These are phyloP conservation scores for Chrysoporthe cubensis DNA, from an alignment of 2,329 filamentous ascomycete genomes.

Conservation along the genomic window DNA sequence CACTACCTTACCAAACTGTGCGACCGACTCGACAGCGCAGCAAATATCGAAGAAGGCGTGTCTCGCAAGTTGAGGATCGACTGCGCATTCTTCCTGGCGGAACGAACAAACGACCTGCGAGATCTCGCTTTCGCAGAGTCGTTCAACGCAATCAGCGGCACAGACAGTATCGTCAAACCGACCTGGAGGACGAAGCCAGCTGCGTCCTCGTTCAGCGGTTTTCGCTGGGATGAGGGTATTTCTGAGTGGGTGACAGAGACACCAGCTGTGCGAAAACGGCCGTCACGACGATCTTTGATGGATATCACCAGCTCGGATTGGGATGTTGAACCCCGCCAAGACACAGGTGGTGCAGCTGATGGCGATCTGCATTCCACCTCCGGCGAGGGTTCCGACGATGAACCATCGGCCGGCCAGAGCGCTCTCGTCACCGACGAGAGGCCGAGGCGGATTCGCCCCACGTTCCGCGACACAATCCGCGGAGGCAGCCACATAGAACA, in stretches of 20 bases:
- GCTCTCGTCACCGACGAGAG: constrained; percentile 3
- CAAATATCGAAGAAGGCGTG: constrained; percentile 37
- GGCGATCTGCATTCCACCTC: background rate
- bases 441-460: constrained; percentile 17
- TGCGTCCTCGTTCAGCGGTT: constrained; percentile 33
- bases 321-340: too few relatives aligned
- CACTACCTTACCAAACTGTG: constrained; percentile 47
- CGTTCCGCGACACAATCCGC: background rate
- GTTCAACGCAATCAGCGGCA: constrained; percentile 33
- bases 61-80: constrained; percentile 47
- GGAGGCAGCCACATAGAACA: background rate
- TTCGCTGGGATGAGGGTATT: constrained; percentile 44
- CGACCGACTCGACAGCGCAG: constrained; percentile 42
- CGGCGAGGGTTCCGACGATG: background rate
- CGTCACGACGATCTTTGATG: background rate
- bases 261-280: constrained; percentile 6
- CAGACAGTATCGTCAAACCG: background rate
- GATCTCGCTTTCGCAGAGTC: constrained; percentile 59
- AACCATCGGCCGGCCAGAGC: constrained; percentile 8
- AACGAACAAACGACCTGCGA: constrained; percentile 55
- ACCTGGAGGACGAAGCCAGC: constrained; percentile 18
- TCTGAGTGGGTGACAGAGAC: constrained; percentile 42
- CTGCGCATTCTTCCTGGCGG: constrained; percentile 55
- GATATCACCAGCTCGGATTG: background rate
- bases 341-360: background rate